Percentiles rank a stretch among this genome's conserved stretches.
phyloP scores from a whole-genome alignment of 805 yeast genomes.

The Yarrowia sp. region DNA sequence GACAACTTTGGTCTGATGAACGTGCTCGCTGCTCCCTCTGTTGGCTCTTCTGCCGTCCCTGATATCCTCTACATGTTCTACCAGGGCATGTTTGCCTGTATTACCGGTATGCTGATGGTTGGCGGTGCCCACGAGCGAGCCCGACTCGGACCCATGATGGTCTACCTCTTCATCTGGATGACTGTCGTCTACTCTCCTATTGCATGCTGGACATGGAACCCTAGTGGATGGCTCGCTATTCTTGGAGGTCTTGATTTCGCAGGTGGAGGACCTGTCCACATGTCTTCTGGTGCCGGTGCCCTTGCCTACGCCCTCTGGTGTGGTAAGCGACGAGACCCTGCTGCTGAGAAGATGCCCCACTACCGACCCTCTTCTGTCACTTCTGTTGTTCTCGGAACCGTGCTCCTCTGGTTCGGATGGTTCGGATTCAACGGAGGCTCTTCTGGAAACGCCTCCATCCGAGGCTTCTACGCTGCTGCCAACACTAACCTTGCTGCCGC shows the following conservation, averaged over 20 bases:
- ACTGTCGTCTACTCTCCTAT: conserved; percentile 94
- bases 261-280: conserved; percentile 99
- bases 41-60: conserved; percentile 69
- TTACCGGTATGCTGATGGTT: conserved; percentile 90
- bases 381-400: conserved; percentile 88
- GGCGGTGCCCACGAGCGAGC: conserved; percentile 99
- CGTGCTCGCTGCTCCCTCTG: conserved; percentile 81
- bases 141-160: conserved; percentile 94
- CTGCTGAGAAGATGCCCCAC: conserved; percentile 75
- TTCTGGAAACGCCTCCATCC: conserved; percentile 88
- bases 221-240: conserved; percentile 83
- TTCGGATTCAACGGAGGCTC: conserved; percentile 99
- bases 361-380: conserved; percentile 95
- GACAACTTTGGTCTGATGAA: conserved; percentile 79
- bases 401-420: conserved; percentile 98
- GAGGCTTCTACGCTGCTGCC: conserved; percentile 93
- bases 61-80: conserved; percentile 87
- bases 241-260: conserved; percentile 95
- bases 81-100: conserved; percentile 97
- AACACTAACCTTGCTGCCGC: conserved; percentile 96
- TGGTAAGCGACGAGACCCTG: conserved; percentile 83
- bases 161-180: conserved; percentile 91
- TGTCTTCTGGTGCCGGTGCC: conserved; percentile 93
- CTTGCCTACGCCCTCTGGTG: conserved; percentile 88
- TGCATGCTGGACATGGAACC: conserved; percentile 98